phyloP scores from a whole-genome alignment of 2,329 filamentous ascomycete species.

The Alternaria metachromatica region DNA sequence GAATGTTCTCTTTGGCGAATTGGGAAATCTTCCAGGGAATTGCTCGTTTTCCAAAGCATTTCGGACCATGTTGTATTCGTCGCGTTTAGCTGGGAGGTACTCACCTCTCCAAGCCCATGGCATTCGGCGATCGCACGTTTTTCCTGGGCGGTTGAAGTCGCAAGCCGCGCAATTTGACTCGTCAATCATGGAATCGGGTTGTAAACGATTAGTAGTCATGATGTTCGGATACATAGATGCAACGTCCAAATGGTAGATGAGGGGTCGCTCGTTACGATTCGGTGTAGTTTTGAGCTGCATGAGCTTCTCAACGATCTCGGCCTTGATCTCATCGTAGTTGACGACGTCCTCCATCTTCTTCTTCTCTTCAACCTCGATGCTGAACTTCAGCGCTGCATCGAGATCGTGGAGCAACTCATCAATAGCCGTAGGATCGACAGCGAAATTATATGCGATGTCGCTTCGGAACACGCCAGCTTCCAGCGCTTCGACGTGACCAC shows the following conservation, averaged over 20 bases:
- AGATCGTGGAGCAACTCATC: constrained; percentile 88
- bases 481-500: constrained; percentile 98
- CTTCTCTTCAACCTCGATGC: constrained; percentile 62
- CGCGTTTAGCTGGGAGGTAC: constrained; percentile 91
- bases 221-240: constrained; percentile 99
- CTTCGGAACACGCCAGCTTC: constrained; percentile 96
- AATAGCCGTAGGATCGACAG: constrained; percentile 84
- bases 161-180: constrained; percentile 97
- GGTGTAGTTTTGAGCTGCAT: constrained; percentile 79
- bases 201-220: constrained; percentile 98
- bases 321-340: constrained; percentile 70
- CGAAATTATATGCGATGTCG: constrained; percentile 94
- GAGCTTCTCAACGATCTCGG: constrained; percentile 77
- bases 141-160: constrained; percentile 96
- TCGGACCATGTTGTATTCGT: constrained; percentile 99
- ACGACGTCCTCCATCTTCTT: constrained; percentile 59
- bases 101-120: constrained; percentile 99
- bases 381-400: constrained; percentile 88
- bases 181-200: constrained; percentile 98
- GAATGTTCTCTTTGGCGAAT: constrained; percentile 74
- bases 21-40: constrained; percentile 81
- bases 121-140: constrained; percentile 92
- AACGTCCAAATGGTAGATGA: constrained; percentile 98
- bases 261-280: constrained; percentile 81
- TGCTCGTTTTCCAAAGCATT: constrained; percentile 89